Percentiles rank a stretch among this genome's conserved stretches.
Evolutionary conservation across 108 stramenopile genomes (phyloP).

Genomic region (Aureococcus anophagefferens): DNA sequence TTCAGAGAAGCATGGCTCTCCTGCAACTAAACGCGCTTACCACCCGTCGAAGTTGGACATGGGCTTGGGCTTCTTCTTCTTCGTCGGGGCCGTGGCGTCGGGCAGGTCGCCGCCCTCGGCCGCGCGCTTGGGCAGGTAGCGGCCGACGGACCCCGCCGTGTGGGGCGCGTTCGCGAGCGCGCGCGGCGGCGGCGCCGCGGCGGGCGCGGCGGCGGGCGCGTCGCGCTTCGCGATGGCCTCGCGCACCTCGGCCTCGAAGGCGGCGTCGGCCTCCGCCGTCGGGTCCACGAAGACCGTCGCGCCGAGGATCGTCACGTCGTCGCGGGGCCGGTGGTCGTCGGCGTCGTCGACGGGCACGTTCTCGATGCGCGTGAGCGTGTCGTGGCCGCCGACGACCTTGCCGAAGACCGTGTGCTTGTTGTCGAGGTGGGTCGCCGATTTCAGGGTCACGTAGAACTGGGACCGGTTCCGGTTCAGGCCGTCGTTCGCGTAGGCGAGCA

Average conservation of each 20-base stretch:
- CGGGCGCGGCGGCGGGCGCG: neutral
- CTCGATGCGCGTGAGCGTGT: constrained; percentile 52
- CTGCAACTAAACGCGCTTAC: too few species aligned
- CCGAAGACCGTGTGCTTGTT: constrained; percentile 94
- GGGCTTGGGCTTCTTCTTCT: constrained; percentile 61
- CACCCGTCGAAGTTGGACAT: too few species aligned
- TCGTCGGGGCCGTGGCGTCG: too few species aligned
- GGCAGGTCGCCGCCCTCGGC: too few species aligned
- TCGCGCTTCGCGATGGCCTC: neutral
- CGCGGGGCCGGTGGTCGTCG: constrained; percentile 28
- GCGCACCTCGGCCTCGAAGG: neutral
- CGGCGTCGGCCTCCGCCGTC: neutral
- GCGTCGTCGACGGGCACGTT: constrained; percentile 19
- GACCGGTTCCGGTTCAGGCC: constrained; percentile 74
- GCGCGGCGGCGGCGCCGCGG: neutral
- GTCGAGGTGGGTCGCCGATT: constrained; percentile 74
- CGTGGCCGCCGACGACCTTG: constrained; percentile 70
- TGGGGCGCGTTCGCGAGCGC: neutral
- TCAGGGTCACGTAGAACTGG: constrained; percentile 95
- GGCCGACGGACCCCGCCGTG: too few species aligned
- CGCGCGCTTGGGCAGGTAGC: too few species aligned
- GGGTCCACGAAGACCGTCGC: constrained; percentile 32
- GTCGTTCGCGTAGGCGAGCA: constrained; percentile 87
- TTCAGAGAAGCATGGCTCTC: too few species aligned
- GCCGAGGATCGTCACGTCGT: constrained; percentile 19